Conservation (phyloP, 108 stramenopile genomes). For the Discostella stelligeroides region DNA sequence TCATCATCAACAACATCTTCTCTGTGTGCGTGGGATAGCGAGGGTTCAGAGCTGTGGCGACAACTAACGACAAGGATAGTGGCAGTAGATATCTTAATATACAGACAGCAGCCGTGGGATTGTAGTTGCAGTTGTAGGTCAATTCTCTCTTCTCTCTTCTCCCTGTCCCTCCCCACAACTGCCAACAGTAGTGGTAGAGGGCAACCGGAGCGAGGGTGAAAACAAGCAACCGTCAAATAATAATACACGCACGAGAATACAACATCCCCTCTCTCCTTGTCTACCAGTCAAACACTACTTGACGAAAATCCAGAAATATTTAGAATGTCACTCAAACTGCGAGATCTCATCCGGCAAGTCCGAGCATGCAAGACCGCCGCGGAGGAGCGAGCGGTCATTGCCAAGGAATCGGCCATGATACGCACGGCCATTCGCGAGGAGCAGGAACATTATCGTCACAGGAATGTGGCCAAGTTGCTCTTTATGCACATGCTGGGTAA, state of each 20-base stretch:
- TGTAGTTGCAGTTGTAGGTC: not conserved
- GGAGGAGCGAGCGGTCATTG: constrained; percentile 98
- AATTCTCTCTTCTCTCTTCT: not conserved
- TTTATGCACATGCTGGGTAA: constrained; percentile 99
- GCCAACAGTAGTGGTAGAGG: too few relatives aligned
- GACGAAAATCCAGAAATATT: too few relatives aligned
- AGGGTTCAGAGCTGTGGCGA: too few relatives aligned
- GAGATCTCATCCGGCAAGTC: constrained; percentile 98
- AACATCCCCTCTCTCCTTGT: too few relatives aligned
- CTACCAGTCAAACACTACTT: too few relatives aligned
- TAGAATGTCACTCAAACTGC: constrained; percentile 97
- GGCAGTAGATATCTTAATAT: too few relatives aligned
- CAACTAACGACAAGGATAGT: too few relatives aligned
- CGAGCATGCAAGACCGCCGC: constrained; percentile 99
- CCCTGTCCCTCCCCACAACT: too few relatives aligned
- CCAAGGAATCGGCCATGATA: constrained; percentile 98
- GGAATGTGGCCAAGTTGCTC: constrained; percentile 99
- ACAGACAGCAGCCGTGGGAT: not conserved
- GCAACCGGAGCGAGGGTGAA: too few relatives aligned
- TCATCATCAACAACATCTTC: too few relatives aligned
- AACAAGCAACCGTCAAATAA: not conserved
- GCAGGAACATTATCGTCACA: constrained; percentile 95
- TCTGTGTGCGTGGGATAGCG: too few relatives aligned
- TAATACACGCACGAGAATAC: not conserved
- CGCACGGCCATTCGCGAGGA: constrained; percentile 99